phyloP scores from a whole-genome alignment of 2,329 filamentous ascomycete genomes.

The Pyricularia sp. region DNA sequence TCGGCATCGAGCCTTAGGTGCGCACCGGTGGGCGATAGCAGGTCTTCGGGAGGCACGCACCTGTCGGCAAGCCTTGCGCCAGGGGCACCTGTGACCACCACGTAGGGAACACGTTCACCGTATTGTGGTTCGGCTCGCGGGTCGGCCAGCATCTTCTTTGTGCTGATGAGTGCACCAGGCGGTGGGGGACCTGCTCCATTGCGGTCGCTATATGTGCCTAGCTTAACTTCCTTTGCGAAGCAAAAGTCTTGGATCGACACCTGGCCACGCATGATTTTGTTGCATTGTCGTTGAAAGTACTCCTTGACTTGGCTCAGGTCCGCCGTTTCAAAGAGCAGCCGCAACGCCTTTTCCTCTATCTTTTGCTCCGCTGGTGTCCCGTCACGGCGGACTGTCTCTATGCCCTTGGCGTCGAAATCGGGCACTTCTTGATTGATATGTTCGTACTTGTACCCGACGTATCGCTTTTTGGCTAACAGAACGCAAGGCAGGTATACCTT shows the following conservation, averaged over 20 bases:
- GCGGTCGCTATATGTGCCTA: slow-evolving; percentile 77
- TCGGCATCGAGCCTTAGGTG: slow-evolving; percentile 78
- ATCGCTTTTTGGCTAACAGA: slow-evolving; percentile 89
- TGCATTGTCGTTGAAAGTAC: slow-evolving; percentile 83
- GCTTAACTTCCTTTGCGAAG: slow-evolving; percentile 81
- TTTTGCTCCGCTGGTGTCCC: slow-evolving; percentile 93
- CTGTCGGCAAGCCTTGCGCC: slow-evolving; percentile 78
- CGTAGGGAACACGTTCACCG: slow-evolving; percentile 87
- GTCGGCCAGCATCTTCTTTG: slow-evolving; percentile 75
- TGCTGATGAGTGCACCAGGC: slow-evolving; percentile 78
- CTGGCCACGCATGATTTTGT: slow-evolving; percentile 79
- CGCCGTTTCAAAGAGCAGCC: slow-evolving; percentile 76
- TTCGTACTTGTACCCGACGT: slow-evolving; percentile 97
- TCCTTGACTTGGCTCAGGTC: slow-evolving; percentile 79
- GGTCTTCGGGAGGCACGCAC: slow-evolving; percentile 73
- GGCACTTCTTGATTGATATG: slow-evolving; percentile 59
- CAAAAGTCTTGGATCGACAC: slow-evolving; percentile 93
- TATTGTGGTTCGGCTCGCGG: slow-evolving; percentile 83
- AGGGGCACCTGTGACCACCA: slow-evolving; percentile 79
- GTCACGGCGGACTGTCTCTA: slow-evolving; percentile 90
- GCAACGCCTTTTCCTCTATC: slow-evolving; percentile 85
- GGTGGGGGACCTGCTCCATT: slow-evolving; percentile 50
- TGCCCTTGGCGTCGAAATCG: slow-evolving; percentile 95
- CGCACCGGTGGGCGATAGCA: slow-evolving; percentile 51
- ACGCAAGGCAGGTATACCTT: slow-evolving; percentile 97